Base-by-base conservation (phyloP, 441 rosid species). In the Croton setiger region DNA sequence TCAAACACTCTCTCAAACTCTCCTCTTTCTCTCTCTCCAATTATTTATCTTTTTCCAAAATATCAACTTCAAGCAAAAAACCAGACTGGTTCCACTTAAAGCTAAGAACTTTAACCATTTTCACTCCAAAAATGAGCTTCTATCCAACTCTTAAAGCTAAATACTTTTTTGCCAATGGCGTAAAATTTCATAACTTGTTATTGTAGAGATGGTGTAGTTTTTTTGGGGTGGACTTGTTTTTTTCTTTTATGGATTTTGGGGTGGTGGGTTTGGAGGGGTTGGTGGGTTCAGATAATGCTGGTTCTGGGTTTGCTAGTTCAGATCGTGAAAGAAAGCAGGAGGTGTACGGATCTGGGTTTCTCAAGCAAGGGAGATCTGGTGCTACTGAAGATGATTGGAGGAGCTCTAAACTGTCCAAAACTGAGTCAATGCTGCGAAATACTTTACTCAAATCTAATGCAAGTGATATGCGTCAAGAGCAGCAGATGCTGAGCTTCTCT, bases 401-500 rank as follows among this genome's bases (percentile, higher is more conserved):
- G 41, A 73, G 77, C 71, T 78, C 82, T 0, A 89, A 87, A 72
- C 72, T 82, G 63, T 72, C 83, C 74, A 89, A 80, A 76, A 82
- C 81, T 43, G 82, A 76, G 73, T 73, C 81, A 74, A 69, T 77
- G 77, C 68, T 75, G 73, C 73, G 84, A 18, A 75, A 48, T 66
- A 66, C 56, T 54, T 67, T 70, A 41, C 71, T 75, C 72, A 86
- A 85, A 83, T 83, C 89, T 73, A 79, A 72, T 60, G 21, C 69
- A 21, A 64, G 76, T 74, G 83, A 77, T 45, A 84, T 77, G 47
- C 84, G 78, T 37, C 82, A 82, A 7, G 86, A 79, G 66, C 88
- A 82, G 67, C 88, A 84, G 67, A 87, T 88, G 88, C 85, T 87
- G 52, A 84, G 88, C 75, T 90, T 88, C 79, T 83, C 92, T 66